Percentiles rank a stretch among this genome's conserved stretches.
phyloP scores from a whole-genome alignment of 257 asterid genomes.

The Scutellaria galericulata region DNA sequence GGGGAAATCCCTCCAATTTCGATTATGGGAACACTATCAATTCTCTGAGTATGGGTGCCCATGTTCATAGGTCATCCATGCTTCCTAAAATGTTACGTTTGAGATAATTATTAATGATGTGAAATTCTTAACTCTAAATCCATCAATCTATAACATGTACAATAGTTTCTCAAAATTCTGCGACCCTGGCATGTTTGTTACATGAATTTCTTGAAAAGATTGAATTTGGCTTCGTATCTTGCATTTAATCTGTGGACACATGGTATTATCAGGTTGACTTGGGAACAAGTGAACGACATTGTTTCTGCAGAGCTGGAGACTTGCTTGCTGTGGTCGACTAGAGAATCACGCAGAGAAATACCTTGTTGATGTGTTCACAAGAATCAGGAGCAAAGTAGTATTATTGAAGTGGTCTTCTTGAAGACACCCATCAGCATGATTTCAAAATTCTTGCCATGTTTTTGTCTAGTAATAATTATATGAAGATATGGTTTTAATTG shows the following conservation, averaged over 20 bases:
- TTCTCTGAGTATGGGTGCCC: too few relatives aligned
- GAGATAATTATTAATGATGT: too few relatives aligned
- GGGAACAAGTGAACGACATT: constrained; percentile 29
- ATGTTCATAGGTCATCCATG: too few relatives aligned
- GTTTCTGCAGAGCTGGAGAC: constrained; percentile 34
- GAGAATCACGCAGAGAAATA: background rate
- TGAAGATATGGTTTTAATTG: background rate
- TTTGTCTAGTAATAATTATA: background rate
- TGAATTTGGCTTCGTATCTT: background rate
- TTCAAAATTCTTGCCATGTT: background rate
- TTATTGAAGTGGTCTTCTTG: background rate
- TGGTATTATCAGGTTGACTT: constrained; percentile 30
- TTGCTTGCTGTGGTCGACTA: constrained; percentile 32
- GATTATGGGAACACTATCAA: too few relatives aligned
- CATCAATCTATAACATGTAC: background rate
- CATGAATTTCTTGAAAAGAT: background rate
- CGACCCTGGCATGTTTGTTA: background rate
- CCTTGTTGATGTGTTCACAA: background rate
- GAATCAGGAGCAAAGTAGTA: background rate
- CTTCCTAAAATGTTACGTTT: too few relatives aligned
- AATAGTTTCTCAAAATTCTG: background rate
- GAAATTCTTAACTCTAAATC: too few relatives aligned
- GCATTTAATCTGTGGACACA: background rate
- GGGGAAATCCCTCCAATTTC: background rate
- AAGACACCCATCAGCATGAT: background rate